Evolutionary conservation across 768 basidiomycete species (phyloP).

Genomic region (Boletus sp.): DNA sequence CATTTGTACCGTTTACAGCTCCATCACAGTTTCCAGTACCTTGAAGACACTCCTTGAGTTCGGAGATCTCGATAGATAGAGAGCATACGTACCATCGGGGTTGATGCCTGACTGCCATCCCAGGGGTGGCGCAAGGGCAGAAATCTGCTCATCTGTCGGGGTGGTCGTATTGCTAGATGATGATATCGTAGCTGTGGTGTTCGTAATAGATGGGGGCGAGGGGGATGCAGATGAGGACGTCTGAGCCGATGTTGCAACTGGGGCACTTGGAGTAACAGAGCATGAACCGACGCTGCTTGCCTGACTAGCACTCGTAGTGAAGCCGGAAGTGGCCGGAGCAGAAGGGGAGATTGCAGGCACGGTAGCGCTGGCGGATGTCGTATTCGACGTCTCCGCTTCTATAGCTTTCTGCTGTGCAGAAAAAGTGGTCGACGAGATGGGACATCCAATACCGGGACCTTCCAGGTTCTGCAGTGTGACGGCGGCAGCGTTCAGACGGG

Average conservation of each 20-base stretch:
- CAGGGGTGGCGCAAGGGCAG: constrained; percentile 53
- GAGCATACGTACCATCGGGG: constrained; percentile 47
- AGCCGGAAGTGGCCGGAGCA: neutral
- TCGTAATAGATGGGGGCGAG: neutral
- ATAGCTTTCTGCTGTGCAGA: constrained; percentile 34
- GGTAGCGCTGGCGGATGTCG: neutral
- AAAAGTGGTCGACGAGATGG: constrained; percentile 62
- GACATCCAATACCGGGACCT: constrained; percentile 67
- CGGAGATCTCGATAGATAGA: neutral
- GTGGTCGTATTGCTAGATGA: constrained; percentile 6
- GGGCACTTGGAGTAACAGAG: neutral
- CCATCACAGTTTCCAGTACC: constrained; percentile 40
- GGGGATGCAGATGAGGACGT: neutral
- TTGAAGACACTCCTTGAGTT: neutral
- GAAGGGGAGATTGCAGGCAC: neutral
- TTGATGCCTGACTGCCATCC: constrained; percentile 53
- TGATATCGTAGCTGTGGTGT: neutral
- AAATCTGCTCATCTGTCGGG: constrained; percentile 27
- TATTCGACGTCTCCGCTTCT: constrained; percentile 10
- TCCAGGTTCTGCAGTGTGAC: constrained; percentile 73
- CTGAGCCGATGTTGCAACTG: neutral
- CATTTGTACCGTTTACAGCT: constrained; percentile 28
- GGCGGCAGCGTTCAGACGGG: constrained; percentile 56
- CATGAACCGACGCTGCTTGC: neutral
- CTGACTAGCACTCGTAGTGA: neutral